These are phyloP conservation scores for Pseudozyma flocculosa DNA, from an alignment of 1,284 basidiomycete genomes.

Conservation along the genomic window DNA sequence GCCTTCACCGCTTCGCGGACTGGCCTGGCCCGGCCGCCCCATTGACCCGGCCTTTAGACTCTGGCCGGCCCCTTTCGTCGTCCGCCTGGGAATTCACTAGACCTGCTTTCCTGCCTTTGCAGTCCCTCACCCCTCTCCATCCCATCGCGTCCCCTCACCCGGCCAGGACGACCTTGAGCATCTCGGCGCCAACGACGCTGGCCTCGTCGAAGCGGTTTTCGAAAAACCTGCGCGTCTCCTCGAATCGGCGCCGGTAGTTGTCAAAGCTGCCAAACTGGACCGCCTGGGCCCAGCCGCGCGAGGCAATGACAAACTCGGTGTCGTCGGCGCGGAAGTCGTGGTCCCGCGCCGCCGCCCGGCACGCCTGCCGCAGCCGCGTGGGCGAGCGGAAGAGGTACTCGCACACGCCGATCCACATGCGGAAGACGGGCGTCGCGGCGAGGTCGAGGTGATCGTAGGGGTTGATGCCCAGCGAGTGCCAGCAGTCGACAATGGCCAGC, in stretches of 20 bases:
- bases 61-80: too few relatives aligned
- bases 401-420: slow-evolving; percentile 94
- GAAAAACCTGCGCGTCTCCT: slow-evolving; percentile 78
- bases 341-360: slow-evolving; percentile 71
- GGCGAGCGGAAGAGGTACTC: slow-evolving; percentile 85
- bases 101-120: too few relatives aligned
- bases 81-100: too few relatives aligned
- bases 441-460: slow-evolving; percentile 90
- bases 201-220: slow-evolving; percentile 84
- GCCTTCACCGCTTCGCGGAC: too few relatives aligned
- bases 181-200: slow-evolving; percentile 76
- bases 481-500: slow-evolving; percentile 98
- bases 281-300: slow-evolving; percentile 76
- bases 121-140: too few relatives aligned
- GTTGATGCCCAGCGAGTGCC: slow-evolving; percentile 82
- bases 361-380: slow-evolving; percentile 39
- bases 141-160: too few relatives aligned
- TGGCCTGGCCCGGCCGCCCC: too few relatives aligned
- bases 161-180: slow-evolving; percentile 76
- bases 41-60: too few relatives aligned
- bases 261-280: slow-evolving; percentile 91
- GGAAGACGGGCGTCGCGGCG: slow-evolving; percentile 93
- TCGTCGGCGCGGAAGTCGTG: slow-evolving; percentile 84
- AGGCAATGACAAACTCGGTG: slow-evolving; percentile 89
- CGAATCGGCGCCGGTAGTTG: slow-evolving; percentile 79